Percentiles rank a stretch among this genome's conserved stretches.
Conservation (phyloP, 257 asterid species). For the Paulownia fortunei region DNA sequence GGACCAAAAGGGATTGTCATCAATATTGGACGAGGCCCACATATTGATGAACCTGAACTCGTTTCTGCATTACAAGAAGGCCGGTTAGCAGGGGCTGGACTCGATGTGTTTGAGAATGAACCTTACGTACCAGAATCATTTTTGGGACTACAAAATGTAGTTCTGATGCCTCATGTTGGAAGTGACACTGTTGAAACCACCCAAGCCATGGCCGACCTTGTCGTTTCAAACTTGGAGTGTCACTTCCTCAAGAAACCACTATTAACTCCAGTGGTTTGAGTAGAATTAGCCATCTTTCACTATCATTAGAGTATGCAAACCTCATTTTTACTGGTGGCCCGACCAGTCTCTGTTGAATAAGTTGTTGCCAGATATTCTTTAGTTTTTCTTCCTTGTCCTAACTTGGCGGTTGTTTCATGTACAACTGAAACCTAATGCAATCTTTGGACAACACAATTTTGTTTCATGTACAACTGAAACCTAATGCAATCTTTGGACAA, state of each 20-base stretch:
- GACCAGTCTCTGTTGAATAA: too few species aligned
- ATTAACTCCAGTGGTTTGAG: constrained; percentile 68
- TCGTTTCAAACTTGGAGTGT: constrained; percentile 70
- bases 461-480: too few species aligned
- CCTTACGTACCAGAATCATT: constrained; percentile 67
- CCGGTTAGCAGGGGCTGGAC: constrained; percentile 87
- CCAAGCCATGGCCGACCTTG: constrained; percentile 77
- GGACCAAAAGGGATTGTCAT: constrained; percentile 75
- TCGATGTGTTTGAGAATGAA: constrained; percentile 79
- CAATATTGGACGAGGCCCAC: constrained; percentile 77
- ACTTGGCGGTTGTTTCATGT: too few species aligned
- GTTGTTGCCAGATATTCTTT: too few species aligned
- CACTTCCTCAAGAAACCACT: constrained; percentile 67
- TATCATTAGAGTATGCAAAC: not conserved
- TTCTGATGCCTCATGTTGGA: constrained; percentile 75
- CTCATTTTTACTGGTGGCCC: not conserved
- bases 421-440: too few species aligned
- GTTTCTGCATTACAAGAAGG: constrained; percentile 72
- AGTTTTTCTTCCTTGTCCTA: too few species aligned
- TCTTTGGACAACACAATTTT: too few species aligned
- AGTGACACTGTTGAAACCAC: constrained; percentile 68
- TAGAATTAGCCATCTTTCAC: not conserved
- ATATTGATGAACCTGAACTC: constrained; percentile 69
- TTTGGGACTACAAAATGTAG: constrained; percentile 62
- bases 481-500: too few species aligned